phyloP scores from a whole-genome alignment of 202 grass and related monocot genomes.

The Carex sylvatica region DNA sequence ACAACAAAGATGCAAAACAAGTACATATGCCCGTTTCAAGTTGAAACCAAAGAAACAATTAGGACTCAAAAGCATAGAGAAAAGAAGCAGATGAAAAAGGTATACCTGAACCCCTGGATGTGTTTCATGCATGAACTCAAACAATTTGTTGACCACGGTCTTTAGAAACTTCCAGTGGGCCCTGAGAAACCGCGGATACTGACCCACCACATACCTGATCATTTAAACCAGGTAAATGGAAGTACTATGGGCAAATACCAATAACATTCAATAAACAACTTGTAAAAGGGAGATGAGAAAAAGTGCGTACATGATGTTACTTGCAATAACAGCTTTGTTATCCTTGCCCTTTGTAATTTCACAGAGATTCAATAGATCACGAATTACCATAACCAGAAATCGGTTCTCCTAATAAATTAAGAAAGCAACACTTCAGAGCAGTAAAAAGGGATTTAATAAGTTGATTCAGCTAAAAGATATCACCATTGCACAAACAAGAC shows the following conservation, averaged over 20 bases:
- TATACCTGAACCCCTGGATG: constrained; percentile 98
- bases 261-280: constrained; percentile 22
- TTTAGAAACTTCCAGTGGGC: constrained; percentile 99
- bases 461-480: constrained; percentile 4
- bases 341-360: constrained; percentile 99
- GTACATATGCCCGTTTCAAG: not conserved
- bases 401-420: constrained; percentile 79
- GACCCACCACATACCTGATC: constrained; percentile 94
- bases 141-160: constrained; percentile 97
- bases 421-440: not conserved
- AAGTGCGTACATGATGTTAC: constrained; percentile 86
- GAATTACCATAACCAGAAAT: constrained; percentile 98
- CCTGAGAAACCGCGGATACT: constrained; percentile 98
- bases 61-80: not conserved
- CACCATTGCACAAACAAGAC: constrained; percentile 5
- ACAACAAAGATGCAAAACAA: not conserved
- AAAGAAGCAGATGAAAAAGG: not conserved
- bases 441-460: not conserved
- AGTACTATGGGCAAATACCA: constrained; percentile 12
- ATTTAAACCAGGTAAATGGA: constrained; percentile 24
- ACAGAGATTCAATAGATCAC: constrained; percentile 95
- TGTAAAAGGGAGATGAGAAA: constrained; percentile 4
- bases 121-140: constrained; percentile 99
- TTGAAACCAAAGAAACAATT: constrained; percentile 1
- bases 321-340: constrained; percentile 99